Evolutionary conservation across 768 basidiomycete species (phyloP).

Genomic region (Mycena galericulata): DNA sequence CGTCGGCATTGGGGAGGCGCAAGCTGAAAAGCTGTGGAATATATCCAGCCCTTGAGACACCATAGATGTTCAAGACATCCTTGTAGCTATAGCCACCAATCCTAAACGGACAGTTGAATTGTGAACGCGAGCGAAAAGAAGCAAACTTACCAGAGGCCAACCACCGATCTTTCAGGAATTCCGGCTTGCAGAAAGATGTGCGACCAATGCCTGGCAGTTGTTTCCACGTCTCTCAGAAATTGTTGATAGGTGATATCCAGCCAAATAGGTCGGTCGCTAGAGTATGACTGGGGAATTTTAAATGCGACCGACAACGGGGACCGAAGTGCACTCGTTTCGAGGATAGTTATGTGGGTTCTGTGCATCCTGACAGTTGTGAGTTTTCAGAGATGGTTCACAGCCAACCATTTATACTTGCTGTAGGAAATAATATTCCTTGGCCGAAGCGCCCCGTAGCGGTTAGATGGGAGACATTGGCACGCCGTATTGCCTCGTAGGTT

Average conservation of each 20-base stretch:
- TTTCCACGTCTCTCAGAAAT: slow-evolving; percentile 75
- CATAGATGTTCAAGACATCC: slow-evolving; percentile 81
- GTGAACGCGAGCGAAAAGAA: slow-evolving; percentile 10
- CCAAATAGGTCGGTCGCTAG: slow-evolving; percentile 63
- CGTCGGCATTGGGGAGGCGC: slow-evolving; percentile 77
- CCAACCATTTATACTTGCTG: slow-evolving; percentile 33
- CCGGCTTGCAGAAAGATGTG: slow-evolving; percentile 57
- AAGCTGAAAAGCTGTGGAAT: slow-evolving; percentile 84
- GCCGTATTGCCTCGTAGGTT: slow-evolving; percentile 30
- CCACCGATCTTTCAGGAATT: slow-evolving; percentile 67
- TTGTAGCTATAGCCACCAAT: slow-evolving; percentile 77
- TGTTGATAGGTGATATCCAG: slow-evolving; percentile 70
- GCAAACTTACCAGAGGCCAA: slow-evolving; percentile 77
- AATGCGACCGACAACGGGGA: slow-evolving; percentile 68
- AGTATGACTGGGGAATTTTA: slow-evolving; percentile 64
- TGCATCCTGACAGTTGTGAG: slow-evolving; percentile 50
- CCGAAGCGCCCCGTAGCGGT: slow-evolving; percentile 25
- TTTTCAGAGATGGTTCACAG: slow-evolving; percentile 18
- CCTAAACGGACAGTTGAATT: slow-evolving; percentile 53
- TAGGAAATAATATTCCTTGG: slow-evolving; percentile 16
- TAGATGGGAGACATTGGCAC: slow-evolving; percentile 32
- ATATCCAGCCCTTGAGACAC: slow-evolving; percentile 80
- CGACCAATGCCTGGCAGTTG: slow-evolving; percentile 74
- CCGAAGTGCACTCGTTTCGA: slow-evolving; percentile 65
- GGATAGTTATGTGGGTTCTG: slow-evolving; percentile 72